Base-by-base conservation (phyloP, 2,329 filamentous ascomycete genomes). In the Torrubiella hemipterigena region DNA sequence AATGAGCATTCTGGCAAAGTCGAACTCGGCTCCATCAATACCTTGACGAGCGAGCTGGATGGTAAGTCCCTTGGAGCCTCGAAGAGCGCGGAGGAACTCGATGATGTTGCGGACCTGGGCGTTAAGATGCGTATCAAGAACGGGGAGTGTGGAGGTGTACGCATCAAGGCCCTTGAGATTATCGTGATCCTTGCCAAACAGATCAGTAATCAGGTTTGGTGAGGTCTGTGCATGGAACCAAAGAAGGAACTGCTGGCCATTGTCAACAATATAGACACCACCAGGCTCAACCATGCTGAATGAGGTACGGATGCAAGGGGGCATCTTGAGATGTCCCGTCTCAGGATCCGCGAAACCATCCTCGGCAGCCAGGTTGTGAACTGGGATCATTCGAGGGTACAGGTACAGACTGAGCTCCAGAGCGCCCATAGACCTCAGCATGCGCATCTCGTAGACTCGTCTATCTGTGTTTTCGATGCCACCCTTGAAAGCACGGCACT, bases 191-290 rank as follows among this genome's bases (percentile, higher is more conserved):
- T 79, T 70, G 9, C 91, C 91, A 45, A 98, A 95, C 3, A 98
- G 73, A 50, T 98, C 91, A 39, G 79, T 67, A 11, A 98, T 69
- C 7, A 98, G 67, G 50, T 95, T 93, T 2, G 89, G 89, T 14
- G 86, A 94, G 13, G 93, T 91, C 51, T 93, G 83, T 2, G 79
- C 67, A 51, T 98, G 91, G 42, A 96, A 67, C 91, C 91, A 98
- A 12, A 98, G 62, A 16, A 96, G 69, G 48, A 86, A 83, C 41
- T 82, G 75, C 52, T 98, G 91, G 5, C 91, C 91, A 46, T 96
- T 95, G 53, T 98, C 91, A 15, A 98, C 79, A 13, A 98, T 63
- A 52, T 98, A 98, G 2, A 81, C 91, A 19, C 91, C 91, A 17
- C 91, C 91, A 33, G 93, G 79, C 57, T 98, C 89, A 27, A 96